Conservation (phyloP, 2,329 filamentous ascomycete species). For the Penicillium sp. region DNA sequence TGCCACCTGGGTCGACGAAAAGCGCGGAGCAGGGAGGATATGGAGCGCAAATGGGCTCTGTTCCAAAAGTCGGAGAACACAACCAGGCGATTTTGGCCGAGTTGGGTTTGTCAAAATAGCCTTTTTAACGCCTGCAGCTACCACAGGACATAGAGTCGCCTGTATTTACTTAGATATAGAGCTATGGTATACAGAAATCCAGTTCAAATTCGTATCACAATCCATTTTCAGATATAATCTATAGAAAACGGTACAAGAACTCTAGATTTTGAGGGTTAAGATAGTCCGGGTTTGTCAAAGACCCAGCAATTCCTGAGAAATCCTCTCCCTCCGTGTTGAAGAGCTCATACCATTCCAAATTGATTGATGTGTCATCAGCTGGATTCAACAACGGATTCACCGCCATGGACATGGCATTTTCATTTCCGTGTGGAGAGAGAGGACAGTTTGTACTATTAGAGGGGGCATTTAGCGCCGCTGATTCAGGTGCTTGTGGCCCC, state of each 20-base stretch:
- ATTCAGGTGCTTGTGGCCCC: neutral
- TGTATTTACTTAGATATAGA: neutral
- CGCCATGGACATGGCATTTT: slow-evolving; percentile 4
- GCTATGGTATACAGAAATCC: neutral
- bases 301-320: slow-evolving; percentile 27
- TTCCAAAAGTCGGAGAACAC: slow-evolving; percentile 51
- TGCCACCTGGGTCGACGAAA: slow-evolving; percentile 46
- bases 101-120: slow-evolving; percentile 29
- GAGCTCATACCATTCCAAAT: slow-evolving; percentile 30
- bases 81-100: slow-evolving; percentile 47
- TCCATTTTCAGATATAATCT: neutral
- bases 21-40: slow-evolving; percentile 21
- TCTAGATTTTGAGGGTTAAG: slow-evolving; percentile 31
- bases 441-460: neutral
- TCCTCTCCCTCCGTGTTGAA: slow-evolving; percentile 31
- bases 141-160: neutral
- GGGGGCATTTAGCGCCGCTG: slow-evolving; percentile 2
- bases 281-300: slow-evolving; percentile 29
- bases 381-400: slow-evolving; percentile 3
- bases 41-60: slow-evolving; percentile 29
- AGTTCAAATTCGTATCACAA: neutral
- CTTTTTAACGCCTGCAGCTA: neutral
- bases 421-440: slow-evolving; percentile 2
- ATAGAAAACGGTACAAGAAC: slow-evolving; percentile 31
- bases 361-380: slow-evolving; percentile 16